A percentile compares a stretch with the other conserved stretches of the same genome.
These are phyloP conservation scores for Microbotryum lychnidis-dioicae DNA, from an alignment of 1,284 basidiomycete species.

Conservation along the genomic window DNA sequence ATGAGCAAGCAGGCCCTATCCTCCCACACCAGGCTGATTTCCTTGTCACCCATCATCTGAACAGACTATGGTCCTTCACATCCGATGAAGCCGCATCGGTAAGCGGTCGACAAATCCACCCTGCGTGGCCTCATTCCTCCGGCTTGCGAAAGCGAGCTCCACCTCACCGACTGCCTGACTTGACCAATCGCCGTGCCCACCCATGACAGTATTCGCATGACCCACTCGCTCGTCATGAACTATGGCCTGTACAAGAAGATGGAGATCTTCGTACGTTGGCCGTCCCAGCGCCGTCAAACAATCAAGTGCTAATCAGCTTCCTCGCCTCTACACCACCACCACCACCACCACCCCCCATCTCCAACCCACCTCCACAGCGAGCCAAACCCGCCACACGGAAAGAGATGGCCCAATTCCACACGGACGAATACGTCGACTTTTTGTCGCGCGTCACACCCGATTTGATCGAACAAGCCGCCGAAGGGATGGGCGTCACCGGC, in stretches of 20 bases:
- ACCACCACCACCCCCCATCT: too few relatives aligned
- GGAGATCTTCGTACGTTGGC: constrained; percentile 42
- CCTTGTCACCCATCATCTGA: background rate
- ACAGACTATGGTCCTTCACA: constrained; percentile 27
- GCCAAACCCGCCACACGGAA: constrained; percentile 98
- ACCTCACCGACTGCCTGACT: background rate
- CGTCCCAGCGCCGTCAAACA: background rate
- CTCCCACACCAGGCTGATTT: background rate
- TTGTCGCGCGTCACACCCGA: constrained; percentile 72
- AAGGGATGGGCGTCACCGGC: constrained; percentile 4
- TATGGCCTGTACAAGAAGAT: constrained; percentile 59
- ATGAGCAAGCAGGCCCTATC: background rate
- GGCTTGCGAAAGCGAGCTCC: background rate
- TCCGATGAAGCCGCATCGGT: constrained; percentile 15
- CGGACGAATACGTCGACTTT: constrained; percentile 89
- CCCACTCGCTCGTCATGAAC: constrained; percentile 99
- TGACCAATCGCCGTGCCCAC: constrained; percentile 37
- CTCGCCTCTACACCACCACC: background rate
- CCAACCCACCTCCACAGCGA: constrained; percentile 50
- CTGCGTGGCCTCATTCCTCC: background rate
- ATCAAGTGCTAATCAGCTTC: background rate
- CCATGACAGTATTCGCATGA: constrained; percentile 82
- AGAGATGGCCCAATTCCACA: constrained; percentile 93
- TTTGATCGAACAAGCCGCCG: constrained; percentile 26
- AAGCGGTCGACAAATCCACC: background rate